Evolutionary conservation across 805 yeast species (phyloP).

Genomic region (Maudiozyma saulgeensis): DNA sequence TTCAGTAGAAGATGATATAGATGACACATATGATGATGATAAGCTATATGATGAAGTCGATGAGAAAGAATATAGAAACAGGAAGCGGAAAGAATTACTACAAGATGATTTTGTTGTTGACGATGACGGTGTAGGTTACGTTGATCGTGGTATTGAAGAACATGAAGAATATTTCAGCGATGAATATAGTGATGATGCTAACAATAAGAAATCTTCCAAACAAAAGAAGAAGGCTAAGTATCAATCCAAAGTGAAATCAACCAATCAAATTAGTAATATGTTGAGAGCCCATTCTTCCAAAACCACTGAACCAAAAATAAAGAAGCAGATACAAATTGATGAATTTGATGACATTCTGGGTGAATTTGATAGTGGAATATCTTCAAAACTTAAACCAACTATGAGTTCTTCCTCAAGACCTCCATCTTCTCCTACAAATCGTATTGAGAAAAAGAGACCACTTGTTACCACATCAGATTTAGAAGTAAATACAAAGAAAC

Average conservation of each 20-base stretch:
- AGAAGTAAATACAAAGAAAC: conserved; percentile 4
- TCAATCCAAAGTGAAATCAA: conserved; percentile 14
- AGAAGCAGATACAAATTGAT: conserved; percentile 38
- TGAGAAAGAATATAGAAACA: conserved; percentile 65
- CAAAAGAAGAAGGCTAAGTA: conserved; percentile 6
- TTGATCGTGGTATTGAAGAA: conserved; percentile 86
- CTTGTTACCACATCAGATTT: background rate
- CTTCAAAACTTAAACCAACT: background rate
- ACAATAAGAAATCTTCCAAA: conserved; percentile 19
- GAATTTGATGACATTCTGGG: conserved; percentile 63
- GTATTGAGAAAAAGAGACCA: conserved; percentile 1
- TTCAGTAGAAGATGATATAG: background rate
- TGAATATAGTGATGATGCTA: conserved; percentile 22
- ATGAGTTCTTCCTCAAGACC: background rate
- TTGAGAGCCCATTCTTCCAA: conserved; percentile 44
- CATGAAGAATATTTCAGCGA: conserved; percentile 55
- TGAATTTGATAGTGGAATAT: conserved; percentile 31
- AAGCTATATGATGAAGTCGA: conserved; percentile 78
- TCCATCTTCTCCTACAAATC: conserved; percentile 7
- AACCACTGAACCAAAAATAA: conserved; percentile 23
- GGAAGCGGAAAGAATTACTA: conserved; percentile 68
- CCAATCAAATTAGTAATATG: conserved; percentile 32
- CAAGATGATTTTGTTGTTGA: conserved; percentile 92
- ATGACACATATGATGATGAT: conserved; percentile 37
- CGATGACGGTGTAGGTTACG: conserved; percentile 89